Conservation (phyloP, 345 rosid species). For the Populus alba region DNA sequence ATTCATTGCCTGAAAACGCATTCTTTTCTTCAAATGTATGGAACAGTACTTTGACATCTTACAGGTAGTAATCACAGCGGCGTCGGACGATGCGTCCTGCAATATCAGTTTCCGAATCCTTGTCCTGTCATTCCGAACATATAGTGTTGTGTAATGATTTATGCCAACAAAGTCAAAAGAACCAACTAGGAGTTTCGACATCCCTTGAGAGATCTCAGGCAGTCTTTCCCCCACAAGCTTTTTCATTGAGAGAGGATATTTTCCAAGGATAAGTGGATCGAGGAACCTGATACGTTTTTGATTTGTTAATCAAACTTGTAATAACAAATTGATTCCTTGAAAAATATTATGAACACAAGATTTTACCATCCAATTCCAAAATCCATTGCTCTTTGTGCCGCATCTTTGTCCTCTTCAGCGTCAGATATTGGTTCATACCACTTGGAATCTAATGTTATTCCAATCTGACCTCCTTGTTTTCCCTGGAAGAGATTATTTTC, state of each 20-base stretch:
- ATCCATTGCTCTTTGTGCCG: constrained; percentile 78
- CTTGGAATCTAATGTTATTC: constrained; percentile 77
- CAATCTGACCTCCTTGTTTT: constrained; percentile 66
- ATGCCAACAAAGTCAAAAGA: constrained; percentile 71
- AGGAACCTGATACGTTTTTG: constrained; percentile 61
- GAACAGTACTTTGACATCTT: constrained; percentile 25
- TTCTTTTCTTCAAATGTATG: not conserved
- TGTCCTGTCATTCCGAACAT: constrained; percentile 65
- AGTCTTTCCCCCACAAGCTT: constrained; percentile 65
- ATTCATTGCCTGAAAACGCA: not conserved
- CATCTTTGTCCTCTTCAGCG: constrained; percentile 70
- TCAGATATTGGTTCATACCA: constrained; percentile 79
- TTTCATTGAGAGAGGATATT: constrained; percentile 76
- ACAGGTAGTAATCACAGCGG: constrained; percentile 75
- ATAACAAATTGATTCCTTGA: not conserved
- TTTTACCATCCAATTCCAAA: constrained; percentile 76
- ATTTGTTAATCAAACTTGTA: constrained; percentile 2
- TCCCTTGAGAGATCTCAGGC: constrained; percentile 56
- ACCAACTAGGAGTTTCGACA: constrained; percentile 44
- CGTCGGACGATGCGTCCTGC: constrained; percentile 81
- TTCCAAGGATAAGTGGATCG: constrained; percentile 76
- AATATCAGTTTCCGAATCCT: constrained; percentile 66
- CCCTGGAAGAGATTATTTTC: constrained; percentile 30
- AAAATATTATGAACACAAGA: not conserved
- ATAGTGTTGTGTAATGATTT: constrained; percentile 82